Conservation (phyloP, 2,329 filamentous ascomycete genomes). For the Colletotrichum cordylinicola region DNA sequence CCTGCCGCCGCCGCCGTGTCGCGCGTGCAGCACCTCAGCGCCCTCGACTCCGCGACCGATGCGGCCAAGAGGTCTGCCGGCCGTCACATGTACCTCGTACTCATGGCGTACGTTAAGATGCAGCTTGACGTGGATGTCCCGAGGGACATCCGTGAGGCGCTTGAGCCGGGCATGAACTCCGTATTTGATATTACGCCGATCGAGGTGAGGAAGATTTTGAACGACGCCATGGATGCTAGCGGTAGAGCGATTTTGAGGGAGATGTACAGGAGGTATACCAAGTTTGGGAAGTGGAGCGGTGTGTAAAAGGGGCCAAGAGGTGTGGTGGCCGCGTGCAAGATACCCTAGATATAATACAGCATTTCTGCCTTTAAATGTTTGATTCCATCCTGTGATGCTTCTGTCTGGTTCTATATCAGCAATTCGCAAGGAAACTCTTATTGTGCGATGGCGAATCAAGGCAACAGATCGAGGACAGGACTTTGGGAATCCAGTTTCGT, state of each 20-base stretch:
- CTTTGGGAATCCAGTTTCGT: no score
- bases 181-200: conserved; percentile 63
- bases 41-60: conserved; percentile 65
- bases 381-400: background rate
- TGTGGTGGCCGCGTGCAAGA: conserved; percentile 1
- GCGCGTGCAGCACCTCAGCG: conserved; percentile 45
- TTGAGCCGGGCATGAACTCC: conserved; percentile 64
- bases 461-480: no score
- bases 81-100: conserved; percentile 65
- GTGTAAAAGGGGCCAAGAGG: conserved; percentile 40
- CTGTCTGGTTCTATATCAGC: background rate
- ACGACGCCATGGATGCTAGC: conserved; percentile 64
- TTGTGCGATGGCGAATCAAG: no score
- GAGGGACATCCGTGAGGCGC: conserved; percentile 55
- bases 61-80: conserved; percentile 66
- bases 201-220: conserved; percentile 61
- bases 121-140: conserved; percentile 62
- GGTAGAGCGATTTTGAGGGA: conserved; percentile 64
- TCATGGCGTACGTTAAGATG: conserved; percentile 65
- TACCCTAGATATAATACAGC: conserved; percentile 17
- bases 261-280: conserved; percentile 64
- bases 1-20: conserved; percentile 62
- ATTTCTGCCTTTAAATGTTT: background rate
- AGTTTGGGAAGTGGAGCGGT: conserved; percentile 70
- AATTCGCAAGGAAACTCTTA: no score